These are phyloP conservation scores for Citrullus mucosospermus DNA, from an alignment of 306 rosid genomes.

Conservation along the genomic window DNA sequence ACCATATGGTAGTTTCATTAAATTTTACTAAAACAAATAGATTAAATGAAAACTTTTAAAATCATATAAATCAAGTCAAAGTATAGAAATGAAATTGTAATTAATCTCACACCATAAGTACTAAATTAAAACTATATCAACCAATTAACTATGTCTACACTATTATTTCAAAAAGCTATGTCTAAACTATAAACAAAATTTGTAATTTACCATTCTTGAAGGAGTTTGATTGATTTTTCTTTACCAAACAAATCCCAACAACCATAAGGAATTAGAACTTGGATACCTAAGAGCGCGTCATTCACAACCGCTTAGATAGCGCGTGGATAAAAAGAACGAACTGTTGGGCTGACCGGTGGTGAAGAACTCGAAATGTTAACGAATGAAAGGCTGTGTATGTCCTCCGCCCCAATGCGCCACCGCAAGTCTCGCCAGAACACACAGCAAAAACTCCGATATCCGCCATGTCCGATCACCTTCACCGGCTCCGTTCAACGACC, in stretches of 20 bases:
- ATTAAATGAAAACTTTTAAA: not conserved
- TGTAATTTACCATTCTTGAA: not conserved
- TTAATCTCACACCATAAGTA: too few relatives aligned
- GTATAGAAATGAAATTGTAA: too few relatives aligned
- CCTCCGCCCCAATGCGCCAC: not conserved
- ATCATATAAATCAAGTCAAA: too few relatives aligned
- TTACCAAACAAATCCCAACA: not conserved
- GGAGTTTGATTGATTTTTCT: not conserved
- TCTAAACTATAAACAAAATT: not conserved
- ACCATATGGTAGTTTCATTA: too few relatives aligned
- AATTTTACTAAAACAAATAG: not conserved
- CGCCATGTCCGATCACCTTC: constrained; percentile 59
- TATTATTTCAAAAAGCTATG: too few relatives aligned
- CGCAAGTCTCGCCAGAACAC: not conserved
- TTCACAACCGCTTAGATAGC: not conserved
- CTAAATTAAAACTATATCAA: too few relatives aligned
- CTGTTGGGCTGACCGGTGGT: not conserved
- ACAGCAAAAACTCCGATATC: not conserved
- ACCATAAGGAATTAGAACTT: not conserved
- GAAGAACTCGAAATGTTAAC: not conserved
- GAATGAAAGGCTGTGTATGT: not conserved
- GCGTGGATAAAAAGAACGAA: not conserved
- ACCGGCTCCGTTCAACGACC: constrained; percentile 45
- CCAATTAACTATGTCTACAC: not conserved
- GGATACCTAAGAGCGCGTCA: not conserved